These are phyloP conservation scores for Cylindrodendrum hubeiense DNA, from an alignment of 2,329 filamentous ascomycete species.

Conservation along the genomic window DNA sequence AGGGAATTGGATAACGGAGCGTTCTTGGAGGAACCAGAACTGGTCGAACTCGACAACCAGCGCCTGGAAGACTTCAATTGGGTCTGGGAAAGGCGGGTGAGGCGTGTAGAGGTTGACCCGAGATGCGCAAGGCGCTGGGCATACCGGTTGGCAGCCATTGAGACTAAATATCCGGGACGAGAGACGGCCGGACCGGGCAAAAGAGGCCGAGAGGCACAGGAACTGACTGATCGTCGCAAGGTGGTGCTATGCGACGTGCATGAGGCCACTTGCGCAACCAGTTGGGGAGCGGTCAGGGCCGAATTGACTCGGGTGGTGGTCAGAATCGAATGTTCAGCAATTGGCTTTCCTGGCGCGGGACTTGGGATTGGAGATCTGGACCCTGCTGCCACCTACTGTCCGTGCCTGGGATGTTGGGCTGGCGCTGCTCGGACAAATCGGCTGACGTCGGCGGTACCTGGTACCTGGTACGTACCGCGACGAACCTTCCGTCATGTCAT, in stretches of 20 bases:
- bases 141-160: constrained; percentile 49
- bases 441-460: constrained; percentile 29
- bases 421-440: constrained; percentile 28
- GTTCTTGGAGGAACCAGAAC: constrained; percentile 34
- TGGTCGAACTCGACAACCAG: constrained; percentile 42
- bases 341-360: constrained; percentile 30
- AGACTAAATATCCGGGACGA: constrained; percentile 36
- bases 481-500: too few relatives aligned
- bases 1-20: constrained; percentile 34
- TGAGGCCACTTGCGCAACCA: constrained; percentile 41
- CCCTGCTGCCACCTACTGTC: constrained; percentile 7
- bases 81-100: constrained; percentile 34
- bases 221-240: constrained; percentile 30
- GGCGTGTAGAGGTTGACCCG: constrained; percentile 40
- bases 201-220: constrained; percentile 16
- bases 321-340: constrained; percentile 47
- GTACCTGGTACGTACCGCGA: too few relatives aligned
- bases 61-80: constrained; percentile 45
- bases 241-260: constrained; percentile 35
- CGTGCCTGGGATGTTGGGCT: constrained; percentile 17
- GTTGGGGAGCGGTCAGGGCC: constrained; percentile 39
- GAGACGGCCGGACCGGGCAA: constrained; percentile 11
- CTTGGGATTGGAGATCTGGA: constrained; percentile 11
- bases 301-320: constrained; percentile 43
- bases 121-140: constrained; percentile 48